A percentile compares a stretch with the other conserved stretches of the same genome.
phyloP scores from a whole-genome alignment of 768 basidiomycete species.

The Neoboletus magnificus region DNA sequence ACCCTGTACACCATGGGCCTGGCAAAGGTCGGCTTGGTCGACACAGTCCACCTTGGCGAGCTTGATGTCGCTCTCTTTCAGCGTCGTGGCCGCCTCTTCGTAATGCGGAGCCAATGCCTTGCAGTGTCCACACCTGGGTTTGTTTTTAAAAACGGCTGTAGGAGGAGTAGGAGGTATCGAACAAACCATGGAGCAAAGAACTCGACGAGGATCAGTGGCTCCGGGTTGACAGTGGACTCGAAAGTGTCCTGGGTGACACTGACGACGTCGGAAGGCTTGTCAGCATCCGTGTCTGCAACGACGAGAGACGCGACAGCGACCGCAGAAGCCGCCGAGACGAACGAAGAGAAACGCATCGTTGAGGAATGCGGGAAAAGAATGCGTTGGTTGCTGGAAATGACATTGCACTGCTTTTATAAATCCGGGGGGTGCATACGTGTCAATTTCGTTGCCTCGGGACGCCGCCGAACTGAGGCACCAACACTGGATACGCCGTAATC shows the following conservation, averaged over 20 bases:
- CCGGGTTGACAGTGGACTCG: slow-evolving; percentile 57
- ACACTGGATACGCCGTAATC: not conserved
- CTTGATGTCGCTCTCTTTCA: slow-evolving; percentile 88
- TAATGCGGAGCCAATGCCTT: slow-evolving; percentile 93
- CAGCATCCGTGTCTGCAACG: slow-evolving; percentile 41
- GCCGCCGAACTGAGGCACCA: not conserved
- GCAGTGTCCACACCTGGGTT: slow-evolving; percentile 88
- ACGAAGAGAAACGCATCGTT: slow-evolving; percentile 61
- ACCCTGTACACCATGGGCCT: slow-evolving; percentile 81
- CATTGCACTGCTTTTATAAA: slow-evolving; percentile 18
- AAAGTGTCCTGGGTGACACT: slow-evolving; percentile 71
- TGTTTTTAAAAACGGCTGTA: not conserved
- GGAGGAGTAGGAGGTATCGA: not conserved
- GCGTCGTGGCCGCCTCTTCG: slow-evolving; percentile 87
- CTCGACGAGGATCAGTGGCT: slow-evolving; percentile 84
- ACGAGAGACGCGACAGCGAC: slow-evolving; percentile 54
- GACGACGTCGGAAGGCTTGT: slow-evolving; percentile 69
- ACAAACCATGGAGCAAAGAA: slow-evolving; percentile 87
- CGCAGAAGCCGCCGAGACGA: slow-evolving; percentile 48
- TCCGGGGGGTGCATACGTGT: slow-evolving; percentile 30
- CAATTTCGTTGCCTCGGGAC: slow-evolving; percentile 2
- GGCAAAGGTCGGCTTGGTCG: slow-evolving; percentile 88
- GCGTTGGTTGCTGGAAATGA: not conserved
- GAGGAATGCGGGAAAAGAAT: slow-evolving; percentile 22
- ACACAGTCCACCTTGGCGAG: slow-evolving; percentile 98